Conservation (phyloP, 768 basidiomycete genomes). For the Boletus reticuloceps region DNA sequence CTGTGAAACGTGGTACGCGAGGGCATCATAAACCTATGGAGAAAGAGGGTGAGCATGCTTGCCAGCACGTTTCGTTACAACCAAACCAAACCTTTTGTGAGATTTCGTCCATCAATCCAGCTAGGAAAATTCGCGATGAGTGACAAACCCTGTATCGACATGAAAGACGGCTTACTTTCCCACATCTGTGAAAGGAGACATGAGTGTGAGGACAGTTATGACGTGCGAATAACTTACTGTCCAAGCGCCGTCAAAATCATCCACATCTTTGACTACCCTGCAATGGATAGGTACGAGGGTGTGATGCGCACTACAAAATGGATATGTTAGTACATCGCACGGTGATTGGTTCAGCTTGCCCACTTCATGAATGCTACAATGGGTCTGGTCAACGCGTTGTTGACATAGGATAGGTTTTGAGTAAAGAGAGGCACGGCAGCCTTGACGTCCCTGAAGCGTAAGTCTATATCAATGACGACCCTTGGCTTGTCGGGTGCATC, state of each 20-base stretch:
- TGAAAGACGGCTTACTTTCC: constrained; percentile 64
- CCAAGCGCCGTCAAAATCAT: constrained; percentile 95
- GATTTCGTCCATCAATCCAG: constrained; percentile 89
- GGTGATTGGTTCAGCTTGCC: constrained; percentile 25
- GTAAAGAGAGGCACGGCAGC: constrained; percentile 93
- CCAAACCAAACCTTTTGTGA: constrained; percentile 62
- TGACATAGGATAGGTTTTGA: constrained; percentile 83
- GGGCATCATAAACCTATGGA: constrained; percentile 79
- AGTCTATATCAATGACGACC: constrained; percentile 85
- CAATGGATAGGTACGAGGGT: constrained; percentile 95
- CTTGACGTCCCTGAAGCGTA: constrained; percentile 93
- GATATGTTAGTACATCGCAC: not conserved
- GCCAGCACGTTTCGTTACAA: not conserved
- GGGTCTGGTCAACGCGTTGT: constrained; percentile 88
- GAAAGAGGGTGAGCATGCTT: not conserved
- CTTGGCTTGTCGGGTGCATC: constrained; percentile 38
- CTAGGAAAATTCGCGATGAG: constrained; percentile 40
- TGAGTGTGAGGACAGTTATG: not conserved
- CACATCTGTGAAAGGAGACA: constrained; percentile 60
- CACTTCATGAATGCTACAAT: constrained; percentile 99
- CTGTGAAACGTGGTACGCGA: constrained; percentile 93
- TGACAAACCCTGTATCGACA: not conserved
- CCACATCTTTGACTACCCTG: constrained; percentile 76
- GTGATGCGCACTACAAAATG: constrained; percentile 70
- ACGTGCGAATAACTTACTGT: constrained; percentile 58